phyloP scores from a whole-genome alignment of 179 eudicot genomes.

The Heliamphora pulchella region DNA sequence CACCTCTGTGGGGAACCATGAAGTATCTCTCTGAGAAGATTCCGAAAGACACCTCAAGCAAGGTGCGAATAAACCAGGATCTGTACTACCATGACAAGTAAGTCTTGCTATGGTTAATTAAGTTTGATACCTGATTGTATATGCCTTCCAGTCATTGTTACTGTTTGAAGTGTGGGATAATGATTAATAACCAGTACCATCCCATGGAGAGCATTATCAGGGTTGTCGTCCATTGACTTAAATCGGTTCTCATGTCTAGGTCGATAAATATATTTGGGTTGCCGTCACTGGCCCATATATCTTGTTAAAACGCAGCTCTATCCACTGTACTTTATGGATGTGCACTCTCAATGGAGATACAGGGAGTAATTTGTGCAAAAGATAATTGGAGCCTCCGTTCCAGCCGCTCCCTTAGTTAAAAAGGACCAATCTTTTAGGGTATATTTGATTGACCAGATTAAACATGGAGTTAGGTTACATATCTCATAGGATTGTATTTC shows the following conservation, averaged over 20 bases:
- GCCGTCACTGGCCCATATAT: not conserved
- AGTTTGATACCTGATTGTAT: not conserved
- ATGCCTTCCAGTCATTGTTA: not conserved
- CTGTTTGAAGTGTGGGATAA: not conserved
- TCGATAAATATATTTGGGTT: not conserved
- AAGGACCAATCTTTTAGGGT: not conserved
- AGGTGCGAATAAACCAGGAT: slow-evolving; percentile 94
- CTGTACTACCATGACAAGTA: slow-evolving; percentile 80
- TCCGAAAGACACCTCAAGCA: slow-evolving; percentile 95
- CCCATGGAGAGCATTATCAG: not conserved
- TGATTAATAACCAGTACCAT: not conserved
- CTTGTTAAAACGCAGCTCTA: not conserved
- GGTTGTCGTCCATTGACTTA: not conserved
- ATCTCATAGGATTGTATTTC: no score
- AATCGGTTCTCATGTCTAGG: not conserved
- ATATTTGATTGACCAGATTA: no score
- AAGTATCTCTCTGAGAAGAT: slow-evolving; percentile 91
- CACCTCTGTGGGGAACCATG: slow-evolving; percentile 99
- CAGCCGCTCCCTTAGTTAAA: not conserved
- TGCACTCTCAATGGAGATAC: not conserved
- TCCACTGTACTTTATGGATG: not conserved
- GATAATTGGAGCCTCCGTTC: not conserved
- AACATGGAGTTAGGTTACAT: no score
- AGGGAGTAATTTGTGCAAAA: not conserved
- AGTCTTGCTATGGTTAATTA: slow-evolving; percentile 25